Base-by-base conservation (phyloP, 1,139 yeast species). In the Geotrichum citri-aurantii region DNA sequence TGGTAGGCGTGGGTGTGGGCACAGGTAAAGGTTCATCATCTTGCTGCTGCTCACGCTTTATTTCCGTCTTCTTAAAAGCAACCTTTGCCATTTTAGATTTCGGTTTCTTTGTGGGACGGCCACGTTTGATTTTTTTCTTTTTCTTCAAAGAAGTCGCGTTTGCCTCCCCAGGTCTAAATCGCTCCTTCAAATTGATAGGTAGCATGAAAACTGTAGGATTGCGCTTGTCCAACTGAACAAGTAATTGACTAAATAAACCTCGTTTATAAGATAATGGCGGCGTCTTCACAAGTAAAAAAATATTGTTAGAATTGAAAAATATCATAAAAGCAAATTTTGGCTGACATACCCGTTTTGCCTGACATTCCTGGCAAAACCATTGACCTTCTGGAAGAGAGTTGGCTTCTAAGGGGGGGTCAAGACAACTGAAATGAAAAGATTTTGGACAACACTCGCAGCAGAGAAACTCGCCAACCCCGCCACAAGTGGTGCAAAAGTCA, bases 381-480 rank as follows among this genome's bases (percentile, higher is more conserved):
- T 83, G 89, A 33, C 88, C 97, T 57, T 86, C 95, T 0, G 97
- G 97, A 10, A 91, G 77, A 48, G 82, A 79, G 51, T 77, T 77
- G 51, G 84, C 86, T 63, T 87, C 92, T 27, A 87, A 73, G 0
- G 99, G 98, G 1, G 98, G 98, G 66, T 89, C 88, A 63, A 93
- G 82, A 71, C 99, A 93, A 12, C 88, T 79, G 68, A 93, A 90
- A 69, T 93, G 99, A 71, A 92, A 93, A 1, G 97, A 88, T 67
- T 81, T 81, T 0, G 98, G 97, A 72, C 99, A 93, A 1, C 88
- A 79, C 65, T 93, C 99, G 74, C 99, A 93, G 72, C 98, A 93
- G 29, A 93, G 78, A 65, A 93, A 90, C 48, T 88, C 79, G 7
- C 99, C 99, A 0, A 91, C 78, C 31, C 91, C 90, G 0, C 95